These are phyloP conservation scores for Diaporthe ilicicola DNA, from an alignment of 2,329 filamentous ascomycete species.

Conservation along the genomic window DNA sequence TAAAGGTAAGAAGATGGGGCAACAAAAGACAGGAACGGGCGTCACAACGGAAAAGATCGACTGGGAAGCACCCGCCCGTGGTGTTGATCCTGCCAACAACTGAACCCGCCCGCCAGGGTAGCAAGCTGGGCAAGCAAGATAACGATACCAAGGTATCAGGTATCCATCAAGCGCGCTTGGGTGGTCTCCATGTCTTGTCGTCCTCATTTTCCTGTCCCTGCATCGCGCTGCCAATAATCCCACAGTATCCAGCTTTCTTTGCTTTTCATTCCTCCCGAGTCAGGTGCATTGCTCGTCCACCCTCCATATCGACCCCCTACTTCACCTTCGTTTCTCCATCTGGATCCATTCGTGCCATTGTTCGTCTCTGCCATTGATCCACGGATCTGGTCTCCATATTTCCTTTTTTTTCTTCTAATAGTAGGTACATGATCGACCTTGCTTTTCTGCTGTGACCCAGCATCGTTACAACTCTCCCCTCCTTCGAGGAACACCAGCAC, in stretches of 20 bases:
- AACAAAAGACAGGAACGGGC: background rate
- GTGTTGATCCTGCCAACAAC: constrained; percentile 10
- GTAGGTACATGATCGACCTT: constrained; percentile 8
- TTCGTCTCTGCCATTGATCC: background rate
- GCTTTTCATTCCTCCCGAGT: constrained; percentile 13
- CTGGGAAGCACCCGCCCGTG: background rate
- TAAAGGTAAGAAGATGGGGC: background rate
- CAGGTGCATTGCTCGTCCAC: constrained; percentile 15
- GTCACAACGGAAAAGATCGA: background rate
- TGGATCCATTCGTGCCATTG: background rate
- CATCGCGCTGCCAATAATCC: background rate
- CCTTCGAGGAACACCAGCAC: background rate
- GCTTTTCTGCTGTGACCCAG: constrained; percentile 1
- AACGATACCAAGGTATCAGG: background rate
- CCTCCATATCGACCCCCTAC: constrained; percentile 7
- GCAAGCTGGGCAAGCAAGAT: background rate
- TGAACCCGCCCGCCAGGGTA: background rate
- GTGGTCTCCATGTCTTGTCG: background rate
- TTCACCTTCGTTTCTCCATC: background rate
- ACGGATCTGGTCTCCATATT: constrained; percentile 4
- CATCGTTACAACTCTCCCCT: background rate
- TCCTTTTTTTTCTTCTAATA: constrained; percentile 6
- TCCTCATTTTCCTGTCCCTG: constrained; percentile 8
- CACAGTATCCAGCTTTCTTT: background rate
- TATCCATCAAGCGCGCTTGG: background rate